Evolutionary conservation across 2,329 filamentous ascomycete genomes (phyloP).

Genomic region (Rutstroemia sydowiana): DNA sequence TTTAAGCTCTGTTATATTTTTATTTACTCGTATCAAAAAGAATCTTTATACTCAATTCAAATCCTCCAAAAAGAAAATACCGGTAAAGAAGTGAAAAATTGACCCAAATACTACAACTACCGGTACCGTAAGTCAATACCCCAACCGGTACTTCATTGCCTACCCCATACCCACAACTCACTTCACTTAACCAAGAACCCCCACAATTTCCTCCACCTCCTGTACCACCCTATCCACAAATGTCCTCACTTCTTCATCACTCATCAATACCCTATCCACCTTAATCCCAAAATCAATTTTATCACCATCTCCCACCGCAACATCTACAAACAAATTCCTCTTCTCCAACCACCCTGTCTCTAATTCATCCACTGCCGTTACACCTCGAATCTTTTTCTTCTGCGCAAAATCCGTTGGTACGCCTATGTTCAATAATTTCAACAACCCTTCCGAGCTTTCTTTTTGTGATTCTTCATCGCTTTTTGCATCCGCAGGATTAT

Average conservation of each 20-base stretch:
- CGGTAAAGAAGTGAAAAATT: too few species aligned
- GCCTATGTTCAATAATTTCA: not conserved
- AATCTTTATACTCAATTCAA: too few species aligned
- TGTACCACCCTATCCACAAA: not conserved
- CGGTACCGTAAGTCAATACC: too few species aligned
- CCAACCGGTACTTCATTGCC: too few species aligned
- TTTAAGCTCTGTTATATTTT: too few species aligned
- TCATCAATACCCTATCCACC: not conserved
- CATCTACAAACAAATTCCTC: constrained; percentile 1
- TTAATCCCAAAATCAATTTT: not conserved
- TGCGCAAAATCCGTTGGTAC: not conserved
- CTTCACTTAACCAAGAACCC: too few species aligned
- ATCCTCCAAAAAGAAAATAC: too few species aligned
- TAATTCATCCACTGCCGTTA: not conserved
- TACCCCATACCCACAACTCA: too few species aligned
- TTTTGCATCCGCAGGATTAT: not conserved
- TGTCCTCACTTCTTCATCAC: not conserved
- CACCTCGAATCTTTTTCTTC: not conserved
- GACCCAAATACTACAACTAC: too few species aligned
- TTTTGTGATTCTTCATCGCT: not conserved
- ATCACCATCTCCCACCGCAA: not conserved
- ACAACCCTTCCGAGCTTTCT: not conserved
- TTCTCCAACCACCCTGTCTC: not conserved
- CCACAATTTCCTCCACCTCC: not conserved
- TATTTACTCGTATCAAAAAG: too few species aligned